Conservation (phyloP, 2,329 filamentous ascomycete species). For the Chaetomiaceae sp. region DNA sequence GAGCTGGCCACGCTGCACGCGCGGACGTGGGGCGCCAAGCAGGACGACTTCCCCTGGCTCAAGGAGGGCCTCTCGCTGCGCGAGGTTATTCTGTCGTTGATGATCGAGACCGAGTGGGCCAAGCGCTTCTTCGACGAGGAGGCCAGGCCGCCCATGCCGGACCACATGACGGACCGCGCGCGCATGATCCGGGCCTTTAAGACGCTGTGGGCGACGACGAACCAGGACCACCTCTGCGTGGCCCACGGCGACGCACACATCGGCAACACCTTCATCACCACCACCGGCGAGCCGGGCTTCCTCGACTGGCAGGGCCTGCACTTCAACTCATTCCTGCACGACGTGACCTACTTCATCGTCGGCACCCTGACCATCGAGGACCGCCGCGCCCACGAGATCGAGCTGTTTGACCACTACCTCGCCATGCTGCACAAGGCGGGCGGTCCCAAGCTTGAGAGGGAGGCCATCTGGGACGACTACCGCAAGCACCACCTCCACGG, state of each 20-base stretch:
- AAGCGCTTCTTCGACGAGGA: conserved; percentile 14
- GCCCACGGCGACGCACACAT: conserved; percentile 41
- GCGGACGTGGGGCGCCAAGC: conserved; percentile 33
- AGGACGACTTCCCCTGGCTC: conserved; percentile 31
- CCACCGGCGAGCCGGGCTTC: conserved; percentile 35
- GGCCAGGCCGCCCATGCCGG: conserved; percentile 15
- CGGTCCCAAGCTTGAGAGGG: conserved; percentile 29
- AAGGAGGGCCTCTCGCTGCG: conserved; percentile 15
- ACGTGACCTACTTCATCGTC: conserved; percentile 39
- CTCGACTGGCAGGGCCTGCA: conserved; percentile 41
- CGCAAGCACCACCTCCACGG: conserved; percentile 31
- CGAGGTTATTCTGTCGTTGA: conserved; percentile 10
- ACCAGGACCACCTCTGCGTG: conserved; percentile 33
- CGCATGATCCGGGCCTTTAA: conserved; percentile 27
- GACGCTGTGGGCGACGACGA: conserved; percentile 35
- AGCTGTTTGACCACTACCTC: conserved; percentile 32
- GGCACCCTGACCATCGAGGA: conserved; percentile 37
- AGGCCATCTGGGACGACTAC: conserved; percentile 31
- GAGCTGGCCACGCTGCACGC: conserved; percentile 39
- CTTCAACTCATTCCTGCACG: conserved; percentile 40
- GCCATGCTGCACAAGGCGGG: conserved; percentile 30
- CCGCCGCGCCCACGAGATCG: conserved; percentile 36
- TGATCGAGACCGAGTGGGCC: conserved; percentile 12
- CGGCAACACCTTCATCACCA: conserved; percentile 40
- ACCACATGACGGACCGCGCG: conserved; percentile 14